Conservation (phyloP, 2,329 filamentous ascomycete genomes). For the Colletotrichum musicola region DNA sequence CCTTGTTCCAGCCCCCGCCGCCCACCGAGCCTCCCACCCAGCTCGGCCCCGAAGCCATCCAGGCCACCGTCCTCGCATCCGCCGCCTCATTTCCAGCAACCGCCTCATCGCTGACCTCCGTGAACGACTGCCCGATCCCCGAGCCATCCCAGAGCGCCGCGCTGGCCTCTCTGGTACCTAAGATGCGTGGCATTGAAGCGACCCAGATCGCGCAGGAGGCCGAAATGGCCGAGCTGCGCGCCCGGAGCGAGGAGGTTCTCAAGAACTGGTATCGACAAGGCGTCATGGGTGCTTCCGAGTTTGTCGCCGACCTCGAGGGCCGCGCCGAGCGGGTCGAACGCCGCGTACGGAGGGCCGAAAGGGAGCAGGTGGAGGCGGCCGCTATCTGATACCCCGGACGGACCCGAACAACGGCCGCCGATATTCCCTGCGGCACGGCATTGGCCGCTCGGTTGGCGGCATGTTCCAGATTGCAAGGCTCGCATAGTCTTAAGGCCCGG, state of each 20-base stretch:
- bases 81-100: constrained; percentile 68
- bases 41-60: constrained; percentile 64
- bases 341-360: constrained; percentile 73
- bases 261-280: constrained; percentile 81
- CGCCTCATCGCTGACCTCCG: constrained; percentile 69
- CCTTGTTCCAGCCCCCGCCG: constrained; percentile 64
- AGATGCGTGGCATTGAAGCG: constrained; percentile 71
- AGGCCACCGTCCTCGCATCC: constrained; percentile 67
- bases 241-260: constrained; percentile 71
- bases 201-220: constrained; percentile 72
- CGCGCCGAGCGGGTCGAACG: constrained; percentile 76
- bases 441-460: not conserved
- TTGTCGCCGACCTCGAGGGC: constrained; percentile 79
- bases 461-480: not conserved
- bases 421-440: not conserved
- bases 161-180: constrained; percentile 69
- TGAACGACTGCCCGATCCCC: constrained; percentile 68
- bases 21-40: constrained; percentile 63
- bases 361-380: constrained; percentile 61
- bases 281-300: constrained; percentile 75
- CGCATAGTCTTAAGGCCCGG: not conserved
- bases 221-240: constrained; percentile 73
- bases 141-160: constrained; percentile 66
- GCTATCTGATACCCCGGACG: constrained; percentile 18
- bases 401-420: not conserved